These are phyloP conservation scores for Lipomyces mesembrius DNA, from an alignment of 805 yeast species.

Conservation along the genomic window DNA sequence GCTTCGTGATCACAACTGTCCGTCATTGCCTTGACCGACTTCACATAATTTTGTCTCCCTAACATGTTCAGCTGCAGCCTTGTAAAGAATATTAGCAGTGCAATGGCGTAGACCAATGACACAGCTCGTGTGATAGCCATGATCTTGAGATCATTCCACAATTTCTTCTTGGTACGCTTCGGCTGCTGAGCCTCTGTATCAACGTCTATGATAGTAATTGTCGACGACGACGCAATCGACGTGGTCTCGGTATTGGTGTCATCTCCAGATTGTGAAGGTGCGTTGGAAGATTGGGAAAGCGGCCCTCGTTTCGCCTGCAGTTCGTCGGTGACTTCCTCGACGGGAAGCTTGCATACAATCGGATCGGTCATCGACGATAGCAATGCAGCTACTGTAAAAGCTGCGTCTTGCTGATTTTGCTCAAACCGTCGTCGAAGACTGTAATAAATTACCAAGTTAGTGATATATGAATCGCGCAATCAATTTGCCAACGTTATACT, in stretches of 20 bases:
- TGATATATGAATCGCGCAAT: neutral
- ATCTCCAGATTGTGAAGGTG: neutral
- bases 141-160: slow-evolving; percentile 83
- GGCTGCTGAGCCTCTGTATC: slow-evolving; percentile 31
- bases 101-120: slow-evolving; percentile 68
- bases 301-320: slow-evolving; percentile 61
- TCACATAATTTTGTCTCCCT: slow-evolving; percentile 83
- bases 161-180: slow-evolving; percentile 59
- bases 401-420: slow-evolving; percentile 90
- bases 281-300: slow-evolving; percentile 2
- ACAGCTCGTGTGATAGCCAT: slow-evolving; percentile 74
- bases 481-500: slow-evolving; percentile 17
- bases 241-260: slow-evolving; percentile 14
- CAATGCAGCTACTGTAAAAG: slow-evolving; percentile 79
- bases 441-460: slow-evolving; percentile 10
- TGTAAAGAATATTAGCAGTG: slow-evolving; percentile 75
- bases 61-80: slow-evolving; percentile 85
- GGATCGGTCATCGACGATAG: slow-evolving; percentile 76
- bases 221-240: slow-evolving; percentile 31
- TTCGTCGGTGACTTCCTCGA: slow-evolving; percentile 72
- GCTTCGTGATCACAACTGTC: slow-evolving; percentile 40
- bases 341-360: slow-evolving; percentile 64
- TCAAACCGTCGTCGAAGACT: slow-evolving; percentile 75
- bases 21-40: slow-evolving; percentile 56
- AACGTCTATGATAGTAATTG: slow-evolving; percentile 22